Base-by-base conservation (phyloP, 1,139 yeast genomes). In the Yamadazyma dushanensis region DNA sequence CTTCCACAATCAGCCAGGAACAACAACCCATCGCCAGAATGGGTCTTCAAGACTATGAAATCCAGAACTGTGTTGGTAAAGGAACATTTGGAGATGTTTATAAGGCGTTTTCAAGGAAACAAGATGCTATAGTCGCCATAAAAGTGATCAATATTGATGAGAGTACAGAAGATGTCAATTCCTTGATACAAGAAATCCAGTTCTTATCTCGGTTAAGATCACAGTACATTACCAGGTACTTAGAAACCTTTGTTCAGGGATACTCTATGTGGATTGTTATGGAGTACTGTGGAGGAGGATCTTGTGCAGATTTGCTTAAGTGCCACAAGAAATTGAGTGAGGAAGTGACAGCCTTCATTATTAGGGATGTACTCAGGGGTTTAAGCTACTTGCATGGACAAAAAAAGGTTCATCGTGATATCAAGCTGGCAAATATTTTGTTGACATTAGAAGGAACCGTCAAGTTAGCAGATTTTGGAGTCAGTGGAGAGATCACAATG, bases 281-380 rank as follows among this genome's bases (percentile, higher is more conserved):
- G 96, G 97, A 89, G 55, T 86, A 76, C 54, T 89, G 97, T 59
- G 95, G 90, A 9, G 96, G 95, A 16, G 95, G 96, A 0, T 85
- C 95, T 2, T 85, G 95, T 57, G 74, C 87, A 1, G 96, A 88
- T 51, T 66, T 89, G 43, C 53, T 83, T 23, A 76, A 71, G 47
- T 67, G 67, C 36, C 70, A 68, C 43, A 74, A 71, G 36, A 66
- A 59, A 29, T 57, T 87, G 29, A 67, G 67, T 15, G 95, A 86
- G 48, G 70, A 69, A 3, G 66, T 73, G 11, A 78, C 78, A 4
- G 72, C 85, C 3, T 78, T 65, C 45, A 77, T 86, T 16, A 66
- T 81, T 31, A 61, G 76, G 37, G 82, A 76, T 31, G 80, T 83
- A 1, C 64, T 84, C 26, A 58, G 60, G 34, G 95, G 95, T 0